phyloP scores from a whole-genome alignment of 306 rosid species.

The Astragalus glycyphyllos region DNA sequence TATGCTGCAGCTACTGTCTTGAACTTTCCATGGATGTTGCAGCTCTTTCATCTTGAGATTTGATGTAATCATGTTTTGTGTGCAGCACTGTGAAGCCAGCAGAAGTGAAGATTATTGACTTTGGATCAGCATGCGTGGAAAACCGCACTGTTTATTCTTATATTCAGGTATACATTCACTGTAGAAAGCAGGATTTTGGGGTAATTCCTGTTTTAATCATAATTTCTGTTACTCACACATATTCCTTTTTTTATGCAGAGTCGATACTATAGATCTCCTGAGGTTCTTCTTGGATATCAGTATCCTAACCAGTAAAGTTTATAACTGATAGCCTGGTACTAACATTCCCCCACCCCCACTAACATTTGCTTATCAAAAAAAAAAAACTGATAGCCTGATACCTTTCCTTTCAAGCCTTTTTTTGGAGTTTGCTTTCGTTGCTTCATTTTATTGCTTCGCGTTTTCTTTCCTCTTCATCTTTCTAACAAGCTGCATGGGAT shows the following conservation, averaged over 20 bases:
- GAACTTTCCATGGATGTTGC: slow-evolving; percentile 20
- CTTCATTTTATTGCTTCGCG: slow-evolving; percentile 8
- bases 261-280: slow-evolving; percentile 98
- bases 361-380: no score
- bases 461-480: slow-evolving; percentile 33
- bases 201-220: slow-evolving; percentile 37
- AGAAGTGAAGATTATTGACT: slow-evolving; percentile 94
- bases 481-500: slow-evolving; percentile 28
- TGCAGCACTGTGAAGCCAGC: slow-evolving; percentile 77
- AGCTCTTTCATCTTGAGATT: slow-evolving; percentile 48
- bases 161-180: slow-evolving; percentile 73
- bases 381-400: slow-evolving; percentile 7
- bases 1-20: slow-evolving; percentile 40
- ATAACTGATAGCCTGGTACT: slow-evolving; percentile 9
- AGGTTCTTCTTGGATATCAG: slow-evolving; percentile 99
- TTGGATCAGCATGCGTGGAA: slow-evolving; percentile 99
- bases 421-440: slow-evolving; percentile 16
- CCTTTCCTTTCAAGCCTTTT: slow-evolving; percentile 23
- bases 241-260: slow-evolving; percentile 68
- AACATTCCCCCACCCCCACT: no score
- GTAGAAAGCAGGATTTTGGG: slow-evolving; percentile 29
- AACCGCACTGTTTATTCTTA: slow-evolving; percentile 98
- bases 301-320: slow-evolving; percentile 69
- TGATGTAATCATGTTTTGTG: slow-evolving; percentile 40
- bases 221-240: slow-evolving; percentile 37